phyloP scores from a whole-genome alignment of 495 filamentous ascomycete species.

The Penicillium egyptiacum region DNA sequence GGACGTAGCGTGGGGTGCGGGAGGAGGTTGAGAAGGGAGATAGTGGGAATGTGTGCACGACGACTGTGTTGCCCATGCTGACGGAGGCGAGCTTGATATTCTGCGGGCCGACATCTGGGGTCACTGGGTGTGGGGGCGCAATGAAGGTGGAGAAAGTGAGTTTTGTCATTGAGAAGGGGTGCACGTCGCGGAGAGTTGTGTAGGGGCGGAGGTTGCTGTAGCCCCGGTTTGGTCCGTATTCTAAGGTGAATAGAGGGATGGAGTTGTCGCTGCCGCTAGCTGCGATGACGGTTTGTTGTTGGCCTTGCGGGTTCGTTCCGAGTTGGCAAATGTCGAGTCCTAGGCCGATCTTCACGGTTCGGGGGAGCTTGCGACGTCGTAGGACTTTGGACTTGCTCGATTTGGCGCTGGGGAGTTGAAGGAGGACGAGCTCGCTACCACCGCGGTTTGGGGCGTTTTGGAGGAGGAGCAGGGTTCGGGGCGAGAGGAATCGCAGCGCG shows the following conservation, averaged over 20 bases:
- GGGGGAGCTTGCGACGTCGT: slow-evolving; percentile 55
- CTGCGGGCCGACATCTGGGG: slow-evolving; percentile 50
- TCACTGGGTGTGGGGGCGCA: slow-evolving; percentile 52
- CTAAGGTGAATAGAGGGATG: slow-evolving; percentile 72
- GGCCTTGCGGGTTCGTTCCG: slow-evolving; percentile 50
- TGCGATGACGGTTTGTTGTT: slow-evolving; percentile 76
- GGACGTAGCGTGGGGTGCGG: slow-evolving; percentile 63
- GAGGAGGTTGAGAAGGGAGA: slow-evolving; percentile 50
- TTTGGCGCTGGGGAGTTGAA: slow-evolving; percentile 42
- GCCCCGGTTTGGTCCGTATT: slow-evolving; percentile 51
- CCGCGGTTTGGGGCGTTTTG: slow-evolving; percentile 54
- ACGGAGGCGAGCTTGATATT: slow-evolving; percentile 81
- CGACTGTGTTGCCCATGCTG: slow-evolving; percentile 79
- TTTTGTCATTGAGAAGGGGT: slow-evolving; percentile 82
- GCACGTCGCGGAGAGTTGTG: slow-evolving; percentile 67
- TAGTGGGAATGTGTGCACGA: slow-evolving; percentile 82
- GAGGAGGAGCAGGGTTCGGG: slow-evolving; percentile 47
- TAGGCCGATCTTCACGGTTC: slow-evolving; percentile 61
- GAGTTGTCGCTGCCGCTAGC: slow-evolving; percentile 81
- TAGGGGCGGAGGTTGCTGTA: slow-evolving; percentile 62
- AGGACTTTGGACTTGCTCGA: slow-evolving; percentile 41
- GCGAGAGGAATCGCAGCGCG: slow-evolving; percentile 72
- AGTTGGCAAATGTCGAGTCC: slow-evolving; percentile 74
- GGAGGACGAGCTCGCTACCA: slow-evolving; percentile 70
- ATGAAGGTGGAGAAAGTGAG: slow-evolving; percentile 73